A percentile compares a stretch with the other conserved stretches of the same genome.
These are phyloP conservation scores for Leucosporidium creatinivorum DNA, from an alignment of 768 basidiomycete species.

Conservation along the genomic window DNA sequence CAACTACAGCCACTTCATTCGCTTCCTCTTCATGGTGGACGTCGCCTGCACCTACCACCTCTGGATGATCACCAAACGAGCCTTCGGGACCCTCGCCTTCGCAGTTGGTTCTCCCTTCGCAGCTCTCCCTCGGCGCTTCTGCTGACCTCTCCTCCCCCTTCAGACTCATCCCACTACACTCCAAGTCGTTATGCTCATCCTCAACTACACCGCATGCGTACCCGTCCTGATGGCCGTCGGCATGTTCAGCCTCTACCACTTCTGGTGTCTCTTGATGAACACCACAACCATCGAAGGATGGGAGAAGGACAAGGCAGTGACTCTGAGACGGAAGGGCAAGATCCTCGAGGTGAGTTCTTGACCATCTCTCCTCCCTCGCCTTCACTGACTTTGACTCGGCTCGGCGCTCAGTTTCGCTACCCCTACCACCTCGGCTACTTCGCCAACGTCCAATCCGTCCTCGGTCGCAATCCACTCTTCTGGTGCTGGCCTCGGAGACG, in stretches of 20 bases:
- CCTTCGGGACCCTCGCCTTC: conserved; percentile 15
- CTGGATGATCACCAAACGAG: conserved; percentile 59
- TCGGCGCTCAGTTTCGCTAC: conserved; percentile 61
- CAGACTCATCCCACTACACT: conserved; percentile 61
- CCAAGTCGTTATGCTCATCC: conserved; percentile 75
- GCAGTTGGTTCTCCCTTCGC: background rate
- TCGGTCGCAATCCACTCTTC: conserved; percentile 64
- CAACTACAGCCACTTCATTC: conserved; percentile 71
- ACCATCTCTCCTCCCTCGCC: background rate
- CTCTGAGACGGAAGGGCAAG: conserved; percentile 73
- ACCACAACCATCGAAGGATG: conserved; percentile 94
- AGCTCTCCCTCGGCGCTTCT: no score
- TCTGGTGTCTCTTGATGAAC: conserved; percentile 67
- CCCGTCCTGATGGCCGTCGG: conserved; percentile 85
- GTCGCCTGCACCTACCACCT: conserved; percentile 80
- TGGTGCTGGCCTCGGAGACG: conserved; percentile 68
- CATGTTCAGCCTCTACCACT: conserved; percentile 84
- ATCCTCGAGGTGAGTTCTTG: conserved; percentile 58
- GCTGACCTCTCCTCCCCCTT: background rate
- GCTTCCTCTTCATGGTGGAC: conserved; percentile 89
- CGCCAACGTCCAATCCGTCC: conserved; percentile 65
- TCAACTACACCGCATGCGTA: conserved; percentile 76
- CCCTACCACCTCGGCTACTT: conserved; percentile 79
- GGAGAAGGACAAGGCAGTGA: conserved; percentile 94
- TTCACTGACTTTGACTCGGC: background rate